Evolutionary conservation across 2,329 filamentous ascomycete genomes (phyloP).

Genomic region (Nannizziopsis arthrosporioides): DNA sequence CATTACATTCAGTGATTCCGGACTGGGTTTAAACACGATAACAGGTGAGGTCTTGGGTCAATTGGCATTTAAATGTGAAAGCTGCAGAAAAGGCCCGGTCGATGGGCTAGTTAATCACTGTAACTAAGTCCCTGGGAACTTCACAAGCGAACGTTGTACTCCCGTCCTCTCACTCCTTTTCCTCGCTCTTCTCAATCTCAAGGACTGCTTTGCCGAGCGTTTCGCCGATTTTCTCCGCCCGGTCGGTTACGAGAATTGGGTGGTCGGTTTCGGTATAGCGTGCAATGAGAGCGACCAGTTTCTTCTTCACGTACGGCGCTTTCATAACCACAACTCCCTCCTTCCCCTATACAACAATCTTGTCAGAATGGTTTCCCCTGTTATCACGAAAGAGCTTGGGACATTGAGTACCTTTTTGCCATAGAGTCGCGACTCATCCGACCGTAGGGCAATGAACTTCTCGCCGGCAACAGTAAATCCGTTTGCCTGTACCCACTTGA

Average conservation of each 20-base stretch:
- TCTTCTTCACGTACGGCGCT: slow-evolving; percentile 55
- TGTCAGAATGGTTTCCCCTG: not conserved
- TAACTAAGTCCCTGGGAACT: no score
- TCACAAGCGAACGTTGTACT: no score
- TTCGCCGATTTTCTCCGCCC: slow-evolving; percentile 68
- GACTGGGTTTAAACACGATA: no score
- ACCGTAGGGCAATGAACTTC: slow-evolving; percentile 65
- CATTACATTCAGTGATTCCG: no score
- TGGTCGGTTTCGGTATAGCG: slow-evolving; percentile 68
- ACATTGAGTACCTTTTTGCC: slow-evolving; percentile 59
- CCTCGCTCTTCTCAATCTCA: slow-evolving; percentile 57
- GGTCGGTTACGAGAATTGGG: slow-evolving; percentile 43
- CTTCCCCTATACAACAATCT: slow-evolving; percentile 49
- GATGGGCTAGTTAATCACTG: no score
- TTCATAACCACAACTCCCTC: slow-evolving; percentile 57
- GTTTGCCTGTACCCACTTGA: slow-evolving; percentile 56
- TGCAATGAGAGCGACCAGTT: slow-evolving; percentile 74
- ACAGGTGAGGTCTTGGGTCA: no score
- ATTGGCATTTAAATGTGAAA: no score
- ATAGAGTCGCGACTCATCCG: slow-evolving; percentile 69
- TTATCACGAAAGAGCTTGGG: not conserved
- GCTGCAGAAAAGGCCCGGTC: no score
- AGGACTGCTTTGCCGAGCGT: slow-evolving; percentile 52
- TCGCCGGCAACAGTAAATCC: slow-evolving; percentile 66
- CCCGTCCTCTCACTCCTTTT: no score